Evolutionary conservation across 495 filamentous ascomycete species (phyloP).

Genomic region (Viridothelium virens): DNA sequence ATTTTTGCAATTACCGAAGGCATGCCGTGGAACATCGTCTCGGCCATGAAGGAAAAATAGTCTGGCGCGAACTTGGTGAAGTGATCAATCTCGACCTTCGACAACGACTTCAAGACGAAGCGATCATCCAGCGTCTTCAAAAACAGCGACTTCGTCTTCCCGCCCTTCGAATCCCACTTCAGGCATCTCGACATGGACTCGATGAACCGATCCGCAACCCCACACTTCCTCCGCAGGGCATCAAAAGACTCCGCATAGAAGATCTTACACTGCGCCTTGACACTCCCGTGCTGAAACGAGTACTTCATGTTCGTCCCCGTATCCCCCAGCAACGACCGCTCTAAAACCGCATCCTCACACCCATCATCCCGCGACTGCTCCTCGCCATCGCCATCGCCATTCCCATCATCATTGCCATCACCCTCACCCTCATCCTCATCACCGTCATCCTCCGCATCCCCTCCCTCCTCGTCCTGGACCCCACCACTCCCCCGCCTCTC

Average conservation of each 20-base stretch:
- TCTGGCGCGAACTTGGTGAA: constrained; percentile 92
- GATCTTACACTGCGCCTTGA: constrained; percentile 93
- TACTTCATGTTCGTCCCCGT: constrained; percentile 91
- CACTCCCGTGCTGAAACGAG: constrained; percentile 82
- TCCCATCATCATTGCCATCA: background rate
- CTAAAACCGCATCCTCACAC: constrained; percentile 32
- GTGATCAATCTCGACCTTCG: constrained; percentile 81
- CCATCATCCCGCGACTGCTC: constrained; percentile 15
- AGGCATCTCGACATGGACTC: constrained; percentile 90
- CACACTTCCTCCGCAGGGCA: constrained; percentile 83
- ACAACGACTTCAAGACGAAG: constrained; percentile 83
- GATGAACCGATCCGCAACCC: constrained; percentile 84
- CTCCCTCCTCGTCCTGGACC: no score
- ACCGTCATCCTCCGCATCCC: background rate
- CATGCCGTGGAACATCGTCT: constrained; percentile 90
- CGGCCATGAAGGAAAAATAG: constrained; percentile 95
- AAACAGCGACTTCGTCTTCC: constrained; percentile 97
- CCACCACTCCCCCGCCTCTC: constrained; percentile 17
- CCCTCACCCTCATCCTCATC: constrained; percentile 2
- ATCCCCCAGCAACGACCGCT: constrained; percentile 55
- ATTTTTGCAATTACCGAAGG: constrained; percentile 98
- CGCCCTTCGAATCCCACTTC: constrained; percentile 97
- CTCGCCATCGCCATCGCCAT: background rate
- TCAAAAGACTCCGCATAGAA: constrained; percentile 98
- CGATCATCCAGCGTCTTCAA: constrained; percentile 93